Conservation (phyloP, 2,329 filamentous ascomycete genomes). For the Monilinia aucupariae region DNA sequence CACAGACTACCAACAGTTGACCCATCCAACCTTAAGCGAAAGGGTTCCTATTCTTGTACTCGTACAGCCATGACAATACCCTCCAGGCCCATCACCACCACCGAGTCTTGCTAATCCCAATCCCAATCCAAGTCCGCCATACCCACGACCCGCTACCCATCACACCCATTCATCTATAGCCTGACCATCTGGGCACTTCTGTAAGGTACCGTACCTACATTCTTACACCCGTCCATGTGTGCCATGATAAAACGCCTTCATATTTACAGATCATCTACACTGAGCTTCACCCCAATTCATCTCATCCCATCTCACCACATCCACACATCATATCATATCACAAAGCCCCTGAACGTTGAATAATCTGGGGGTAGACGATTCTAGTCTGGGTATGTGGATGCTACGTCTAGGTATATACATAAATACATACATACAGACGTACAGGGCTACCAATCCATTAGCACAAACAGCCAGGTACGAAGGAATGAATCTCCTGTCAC, state of each 20-base stretch:
- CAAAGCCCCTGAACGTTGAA: background rate
- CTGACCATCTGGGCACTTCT: background rate
- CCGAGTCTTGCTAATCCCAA: background rate
- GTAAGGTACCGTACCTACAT: background rate
- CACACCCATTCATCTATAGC: too few relatives aligned
- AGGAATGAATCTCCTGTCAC: background rate
- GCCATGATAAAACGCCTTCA: background rate
- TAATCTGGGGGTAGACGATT: background rate
- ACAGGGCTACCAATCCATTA: background rate
- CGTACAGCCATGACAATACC: background rate
- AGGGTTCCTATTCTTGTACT: background rate
- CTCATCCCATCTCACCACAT: background rate
- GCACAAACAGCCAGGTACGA: background rate
- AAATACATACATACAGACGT: background rate
- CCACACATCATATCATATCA: background rate
- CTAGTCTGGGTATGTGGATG: background rate
- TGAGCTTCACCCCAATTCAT: background rate
- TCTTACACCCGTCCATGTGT: background rate
- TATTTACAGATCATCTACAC: background rate
- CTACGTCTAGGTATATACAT: background rate
- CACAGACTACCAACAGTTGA: background rate
- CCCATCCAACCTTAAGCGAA: constrained; percentile 3
- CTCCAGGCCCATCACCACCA: constrained; percentile 1
- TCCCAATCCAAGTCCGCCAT: background rate
- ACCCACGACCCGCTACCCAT: background rate